Conservation (phyloP, 768 basidiomycete species). For the Pleurotus ostreatus region DNA sequence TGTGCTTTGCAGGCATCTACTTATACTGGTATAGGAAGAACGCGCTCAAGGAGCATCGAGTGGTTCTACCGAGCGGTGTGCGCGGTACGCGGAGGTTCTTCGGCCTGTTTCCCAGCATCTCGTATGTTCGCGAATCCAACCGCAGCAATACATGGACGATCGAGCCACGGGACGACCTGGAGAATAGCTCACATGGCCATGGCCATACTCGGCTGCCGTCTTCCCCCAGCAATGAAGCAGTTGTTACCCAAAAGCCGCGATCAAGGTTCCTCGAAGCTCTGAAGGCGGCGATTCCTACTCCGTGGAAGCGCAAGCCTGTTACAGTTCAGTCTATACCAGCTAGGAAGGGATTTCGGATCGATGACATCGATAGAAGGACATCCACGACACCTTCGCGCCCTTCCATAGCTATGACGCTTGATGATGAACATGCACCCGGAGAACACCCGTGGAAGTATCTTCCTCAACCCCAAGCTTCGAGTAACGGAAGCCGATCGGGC, state of each 20-base stretch:
- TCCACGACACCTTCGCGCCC: conserved; percentile 2
- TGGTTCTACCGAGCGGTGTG: neutral
- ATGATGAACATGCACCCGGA: neutral
- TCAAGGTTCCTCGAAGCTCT: neutral
- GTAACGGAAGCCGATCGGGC: conserved; percentile 1
- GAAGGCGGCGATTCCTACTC: neutral
- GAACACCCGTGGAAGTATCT: conserved; percentile 7
- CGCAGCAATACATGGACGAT: conserved; percentile 8
- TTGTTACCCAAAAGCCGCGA: neutral
- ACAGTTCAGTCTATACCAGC: neutral
- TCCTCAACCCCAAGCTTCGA: neutral
- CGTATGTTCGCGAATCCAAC: conserved; percentile 2
- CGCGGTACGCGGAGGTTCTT: conserved; percentile 1
- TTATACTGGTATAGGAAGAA: conserved; percentile 4
- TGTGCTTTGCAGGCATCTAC: neutral
- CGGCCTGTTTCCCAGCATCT: conserved; percentile 5
- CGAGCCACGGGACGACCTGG: conserved; percentile 1
- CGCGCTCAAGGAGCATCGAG: neutral
- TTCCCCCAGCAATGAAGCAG: neutral
- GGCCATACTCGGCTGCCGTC: neutral
- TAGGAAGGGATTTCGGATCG: conserved; percentile 1
- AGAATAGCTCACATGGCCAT: conserved; percentile 1
- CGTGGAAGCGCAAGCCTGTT: conserved; percentile 3
- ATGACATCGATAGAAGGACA: conserved; percentile 2
- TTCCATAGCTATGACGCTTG: neutral